phyloP scores from a whole-genome alignment of 805 yeast genomes.

The Suhomyces xylopsoci region DNA sequence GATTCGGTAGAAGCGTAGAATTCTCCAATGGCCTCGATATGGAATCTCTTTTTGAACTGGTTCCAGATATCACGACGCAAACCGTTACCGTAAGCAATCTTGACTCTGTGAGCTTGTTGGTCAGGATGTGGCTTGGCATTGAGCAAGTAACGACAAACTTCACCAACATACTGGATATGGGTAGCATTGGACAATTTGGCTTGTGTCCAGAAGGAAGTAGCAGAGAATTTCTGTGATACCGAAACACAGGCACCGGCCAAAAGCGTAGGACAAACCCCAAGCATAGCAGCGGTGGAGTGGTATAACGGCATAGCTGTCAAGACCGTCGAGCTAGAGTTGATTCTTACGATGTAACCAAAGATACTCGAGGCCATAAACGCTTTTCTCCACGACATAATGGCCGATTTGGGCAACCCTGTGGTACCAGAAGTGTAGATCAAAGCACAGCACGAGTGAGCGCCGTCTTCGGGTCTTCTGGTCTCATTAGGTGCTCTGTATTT shows the following conservation, averaged over 20 bases:
- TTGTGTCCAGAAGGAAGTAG: slow-evolving; percentile 87
- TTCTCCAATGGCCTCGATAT: slow-evolving; percentile 75
- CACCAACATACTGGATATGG: slow-evolving; percentile 91
- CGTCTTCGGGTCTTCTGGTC: slow-evolving; percentile 55
- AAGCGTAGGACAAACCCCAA: slow-evolving; percentile 73
- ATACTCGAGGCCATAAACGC: slow-evolving; percentile 65
- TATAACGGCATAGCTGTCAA: slow-evolving; percentile 94
- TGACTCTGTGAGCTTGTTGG: slow-evolving; percentile 58
- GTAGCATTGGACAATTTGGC: slow-evolving; percentile 69
- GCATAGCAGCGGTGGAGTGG: slow-evolving; percentile 88
- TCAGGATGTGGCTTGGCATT: slow-evolving; percentile 64
- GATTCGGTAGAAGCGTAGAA: slow-evolving; percentile 93
- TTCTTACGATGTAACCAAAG: slow-evolving; percentile 66
- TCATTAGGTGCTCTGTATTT: slow-evolving; percentile 53
- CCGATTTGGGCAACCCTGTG: slow-evolving; percentile 92
- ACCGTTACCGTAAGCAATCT: slow-evolving; percentile 87
- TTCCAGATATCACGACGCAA: slow-evolving; percentile 86
- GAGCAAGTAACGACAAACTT: slow-evolving; percentile 81
- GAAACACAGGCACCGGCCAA: slow-evolving; percentile 71
- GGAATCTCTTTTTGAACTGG: slow-evolving; percentile 72
- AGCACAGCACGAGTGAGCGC: slow-evolving; percentile 61
- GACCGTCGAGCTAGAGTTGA: slow-evolving; percentile 53
- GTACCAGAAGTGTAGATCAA: slow-evolving; percentile 92
- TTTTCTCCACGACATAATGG: slow-evolving; percentile 89
- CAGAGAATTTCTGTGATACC: slow-evolving; percentile 76